Conservation (phyloP, 768 basidiomycete genomes). For the Hygrophoropsis aurantiaca region DNA sequence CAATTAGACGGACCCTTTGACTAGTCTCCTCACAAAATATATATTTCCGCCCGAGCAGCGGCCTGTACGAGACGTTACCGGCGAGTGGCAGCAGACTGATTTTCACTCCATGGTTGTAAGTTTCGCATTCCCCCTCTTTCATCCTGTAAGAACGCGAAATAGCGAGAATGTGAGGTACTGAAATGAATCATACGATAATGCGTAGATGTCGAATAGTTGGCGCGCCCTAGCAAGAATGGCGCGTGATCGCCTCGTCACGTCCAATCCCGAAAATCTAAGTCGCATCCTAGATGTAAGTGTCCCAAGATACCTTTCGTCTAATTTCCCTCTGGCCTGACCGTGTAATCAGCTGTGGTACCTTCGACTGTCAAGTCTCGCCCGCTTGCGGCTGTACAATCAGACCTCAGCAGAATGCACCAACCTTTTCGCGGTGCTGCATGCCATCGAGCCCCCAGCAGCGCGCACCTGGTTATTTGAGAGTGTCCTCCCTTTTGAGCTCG, state of each 20-base stretch:
- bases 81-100: slow-evolving; percentile 72
- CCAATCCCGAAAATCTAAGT: slow-evolving; percentile 66
- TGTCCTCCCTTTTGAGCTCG: slow-evolving; percentile 47
- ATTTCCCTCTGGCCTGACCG: background rate
- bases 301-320: background rate
- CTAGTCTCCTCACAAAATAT: slow-evolving; percentile 80
- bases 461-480: slow-evolving; percentile 54
- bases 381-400: slow-evolving; percentile 83
- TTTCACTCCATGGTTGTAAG: slow-evolving; percentile 81
- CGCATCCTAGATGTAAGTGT: slow-evolving; percentile 65
- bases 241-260: slow-evolving; percentile 68
- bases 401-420: slow-evolving; percentile 83
- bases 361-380: slow-evolving; percentile 74
- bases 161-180: slow-evolving; percentile 4
- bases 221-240: slow-evolving; percentile 83
- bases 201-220: slow-evolving; percentile 88
- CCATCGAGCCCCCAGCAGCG: slow-evolving; percentile 50
- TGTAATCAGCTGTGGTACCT: slow-evolving; percentile 76
- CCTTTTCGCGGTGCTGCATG: slow-evolving; percentile 68
- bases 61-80: slow-evolving; percentile 69
- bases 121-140: slow-evolving; percentile 18
- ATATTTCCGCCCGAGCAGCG: slow-evolving; percentile 74
- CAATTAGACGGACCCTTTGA: slow-evolving; percentile 80
- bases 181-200: slow-evolving; percentile 12
- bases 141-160: slow-evolving; percentile 3